These are phyloP conservation scores for Prillingera fragicola DNA, from an alignment of 1,284 basidiomycete genomes.

Conservation along the genomic window DNA sequence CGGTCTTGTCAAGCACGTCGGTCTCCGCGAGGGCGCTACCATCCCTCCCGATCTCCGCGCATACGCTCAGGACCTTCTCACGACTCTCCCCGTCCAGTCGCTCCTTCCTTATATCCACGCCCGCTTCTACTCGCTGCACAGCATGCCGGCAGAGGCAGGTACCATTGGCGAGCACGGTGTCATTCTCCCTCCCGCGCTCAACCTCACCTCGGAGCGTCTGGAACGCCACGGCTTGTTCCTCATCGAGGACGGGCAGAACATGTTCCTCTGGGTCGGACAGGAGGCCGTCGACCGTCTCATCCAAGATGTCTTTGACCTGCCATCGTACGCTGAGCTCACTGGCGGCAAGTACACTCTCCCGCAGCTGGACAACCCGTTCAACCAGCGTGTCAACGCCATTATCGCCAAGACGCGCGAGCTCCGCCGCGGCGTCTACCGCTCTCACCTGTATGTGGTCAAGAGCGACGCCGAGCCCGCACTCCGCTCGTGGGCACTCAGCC, in stretches of 20 bases:
- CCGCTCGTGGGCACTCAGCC: constrained; percentile 88
- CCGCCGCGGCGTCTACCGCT: constrained; percentile 77
- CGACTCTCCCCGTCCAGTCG: constrained; percentile 82
- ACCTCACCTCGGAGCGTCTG: constrained; percentile 85
- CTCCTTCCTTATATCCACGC: constrained; percentile 93
- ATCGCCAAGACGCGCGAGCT: constrained; percentile 83
- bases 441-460: constrained; percentile 96
- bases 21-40: constrained; percentile 87
- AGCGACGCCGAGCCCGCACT: constrained; percentile 94
- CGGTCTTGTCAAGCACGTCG: constrained; percentile 91
- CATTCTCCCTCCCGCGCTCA: constrained; percentile 57
- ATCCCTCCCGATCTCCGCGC: constrained; percentile 94
- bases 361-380: constrained; percentile 84
- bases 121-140: constrained; percentile 91
- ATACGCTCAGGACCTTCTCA: constrained; percentile 88
- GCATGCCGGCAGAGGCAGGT: constrained; percentile 60
- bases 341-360: constrained; percentile 92
- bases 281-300: constrained; percentile 93
- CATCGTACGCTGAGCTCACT: constrained; percentile 77
- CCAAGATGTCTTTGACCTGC: constrained; percentile 88
- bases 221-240: constrained; percentile 94
- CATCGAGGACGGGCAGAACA: constrained; percentile 95
- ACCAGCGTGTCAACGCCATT: constrained; percentile 85
- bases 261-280: constrained; percentile 96
- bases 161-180: constrained; percentile 42